These are phyloP conservation scores for Dactylis glomerata DNA, from an alignment of 176 grass and related monocot species.

Conservation along the genomic window DNA sequence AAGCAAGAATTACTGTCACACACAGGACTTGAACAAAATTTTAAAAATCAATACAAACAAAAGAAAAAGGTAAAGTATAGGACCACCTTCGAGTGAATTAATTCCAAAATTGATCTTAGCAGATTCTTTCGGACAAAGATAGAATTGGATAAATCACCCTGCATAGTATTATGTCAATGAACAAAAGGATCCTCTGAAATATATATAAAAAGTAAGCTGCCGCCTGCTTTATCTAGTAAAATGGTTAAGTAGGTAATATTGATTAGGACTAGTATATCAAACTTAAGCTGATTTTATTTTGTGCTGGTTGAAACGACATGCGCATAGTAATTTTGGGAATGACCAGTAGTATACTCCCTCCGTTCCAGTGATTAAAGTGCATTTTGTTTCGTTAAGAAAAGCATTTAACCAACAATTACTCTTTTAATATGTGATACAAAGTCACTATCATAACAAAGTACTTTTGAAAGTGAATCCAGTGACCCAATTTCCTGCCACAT, in stretches of 20 bases:
- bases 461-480: too few relatives aligned
- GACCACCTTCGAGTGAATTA: slow-evolving; percentile 67
- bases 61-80: background rate
- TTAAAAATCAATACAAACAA: slow-evolving; percentile 1
- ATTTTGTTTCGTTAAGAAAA: too few relatives aligned
- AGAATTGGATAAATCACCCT: slow-evolving; percentile 71
- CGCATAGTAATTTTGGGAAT: background rate
- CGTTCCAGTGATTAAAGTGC: too few relatives aligned
- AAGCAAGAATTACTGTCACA: too few relatives aligned
- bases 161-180: slow-evolving; percentile 30
- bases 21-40: slow-evolving; percentile 13
- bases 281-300: background rate
- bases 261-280: background rate
- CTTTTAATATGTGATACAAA: too few relatives aligned
- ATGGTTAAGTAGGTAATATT: background rate
- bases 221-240: slow-evolving; percentile 13
- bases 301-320: background rate
- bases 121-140: slow-evolving; percentile 80
- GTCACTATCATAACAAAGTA: too few relatives aligned
- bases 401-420: too few relatives aligned
- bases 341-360: background rate
- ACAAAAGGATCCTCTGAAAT: slow-evolving; percentile 20
- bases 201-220: slow-evolving; percentile 1
- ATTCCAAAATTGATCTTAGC: slow-evolving; percentile 65
- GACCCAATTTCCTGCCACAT: too few relatives aligned